phyloP scores from a whole-genome alignment of 2,329 filamentous ascomycete genomes.

The Trichoderma citrinoviride region DNA sequence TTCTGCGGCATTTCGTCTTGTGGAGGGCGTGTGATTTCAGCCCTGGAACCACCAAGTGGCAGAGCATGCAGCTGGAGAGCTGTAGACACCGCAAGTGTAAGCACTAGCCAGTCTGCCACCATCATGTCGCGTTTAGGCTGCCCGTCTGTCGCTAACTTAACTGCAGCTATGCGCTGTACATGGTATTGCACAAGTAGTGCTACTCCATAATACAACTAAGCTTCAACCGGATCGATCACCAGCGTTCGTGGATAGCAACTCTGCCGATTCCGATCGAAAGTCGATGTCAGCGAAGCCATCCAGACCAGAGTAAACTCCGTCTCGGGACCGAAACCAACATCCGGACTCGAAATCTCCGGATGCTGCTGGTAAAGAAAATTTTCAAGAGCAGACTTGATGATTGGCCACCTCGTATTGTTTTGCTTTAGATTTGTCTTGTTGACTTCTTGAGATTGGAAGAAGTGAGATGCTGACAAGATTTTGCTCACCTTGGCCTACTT shows the following conservation, averaged over 20 bases:
- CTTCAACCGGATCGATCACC: constrained; percentile 15
- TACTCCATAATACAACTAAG: constrained; percentile 7
- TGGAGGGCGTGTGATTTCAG: constrained; percentile 17
- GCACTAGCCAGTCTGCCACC: constrained; percentile 14
- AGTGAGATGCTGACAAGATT: neutral
- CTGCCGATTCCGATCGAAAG: neutral
- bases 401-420: constrained; percentile 7
- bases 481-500: constrained; percentile 2
- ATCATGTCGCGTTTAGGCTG: constrained; percentile 12
- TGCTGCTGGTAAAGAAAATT: neutral
- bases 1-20: neutral
- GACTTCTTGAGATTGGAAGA: neutral
- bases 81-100: constrained; percentile 19
- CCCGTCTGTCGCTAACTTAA: constrained; percentile 7
- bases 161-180: constrained; percentile 16
- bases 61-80: constrained; percentile 12
- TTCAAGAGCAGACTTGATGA: neutral
- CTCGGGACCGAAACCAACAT: neutral
- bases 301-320: neutral
- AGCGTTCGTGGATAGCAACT: constrained; percentile 8
- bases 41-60: constrained; percentile 14
- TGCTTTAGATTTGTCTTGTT: neutral
- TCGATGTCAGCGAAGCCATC: neutral
- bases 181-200: constrained; percentile 4
- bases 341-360: neutral